Base-by-base conservation (phyloP, 805 yeast genomes). In the Clavispora fructus region DNA sequence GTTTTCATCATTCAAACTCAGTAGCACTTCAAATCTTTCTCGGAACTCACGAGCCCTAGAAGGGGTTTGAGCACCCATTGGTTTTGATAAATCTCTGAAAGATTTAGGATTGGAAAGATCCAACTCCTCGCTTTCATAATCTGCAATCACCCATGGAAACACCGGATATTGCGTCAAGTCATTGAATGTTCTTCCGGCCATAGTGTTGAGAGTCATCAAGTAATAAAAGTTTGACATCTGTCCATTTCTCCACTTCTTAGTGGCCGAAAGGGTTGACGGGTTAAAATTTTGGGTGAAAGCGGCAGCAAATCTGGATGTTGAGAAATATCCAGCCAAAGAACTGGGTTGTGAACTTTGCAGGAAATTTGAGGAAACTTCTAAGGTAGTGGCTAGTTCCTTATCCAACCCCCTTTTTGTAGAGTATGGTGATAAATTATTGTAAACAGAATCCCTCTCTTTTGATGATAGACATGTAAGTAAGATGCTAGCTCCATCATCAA, bases 81-180 rank as follows among this genome's bases (percentile, higher is more conserved):
- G 96, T 56, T 86, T 87, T 0, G 87, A 75, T 23, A 89, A 67
- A 59, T 89, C 95, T 53, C 97, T 69, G 58, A 75, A 89, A 0
- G 83, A 67, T 8, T 70, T 66, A 0, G 87, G 83, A 54, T 87
- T 69, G 4, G 65, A 59, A 38, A 90, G 66, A 60, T 89, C 90
- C n/a, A 89, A 65, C 11, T 67, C 76, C 2, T 80, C 81, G 55
- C 94, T 85, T 1, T 78, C 73, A 58, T 89, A 88, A 59, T 89
- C 96, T 0, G 94, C 83, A 49, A 89, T 76, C 0, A 89, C 88
- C 95, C 95, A 89, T 0, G 97, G 97, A 55, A 89, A 90, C 0
- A 90, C 85, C 0, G 96, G 96, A 58, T 89, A 89, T 52, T 89
- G 97, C 0, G 96, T 89, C 44, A 89, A 63, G 60, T 89, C 96